Evolutionary conservation across 805 yeast genomes (phyloP).

Genomic region (Myxozyma lipomycoides): DNA sequence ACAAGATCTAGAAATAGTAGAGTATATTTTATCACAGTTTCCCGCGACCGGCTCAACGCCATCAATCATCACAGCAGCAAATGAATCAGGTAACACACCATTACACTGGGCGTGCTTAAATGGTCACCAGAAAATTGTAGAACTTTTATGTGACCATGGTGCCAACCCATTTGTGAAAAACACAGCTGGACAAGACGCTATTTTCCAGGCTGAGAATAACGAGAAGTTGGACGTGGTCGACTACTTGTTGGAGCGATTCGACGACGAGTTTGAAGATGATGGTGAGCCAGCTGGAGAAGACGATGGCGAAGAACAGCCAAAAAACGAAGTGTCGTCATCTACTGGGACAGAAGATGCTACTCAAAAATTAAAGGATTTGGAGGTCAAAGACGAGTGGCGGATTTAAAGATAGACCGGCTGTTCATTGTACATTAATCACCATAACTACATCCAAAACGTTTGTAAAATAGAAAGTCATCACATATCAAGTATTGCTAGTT

Average conservation of each 20-base stretch:
- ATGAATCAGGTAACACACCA: constrained; percentile 87
- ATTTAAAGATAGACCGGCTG: no score
- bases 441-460: no score
- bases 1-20: constrained; percentile 20
- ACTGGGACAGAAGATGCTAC: background rate
- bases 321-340: background rate
- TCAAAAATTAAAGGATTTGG: constrained; percentile 5
- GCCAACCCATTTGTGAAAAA: constrained; percentile 84
- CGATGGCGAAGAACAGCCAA: background rate
- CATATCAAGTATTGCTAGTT: background rate
- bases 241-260: constrained; percentile 67
- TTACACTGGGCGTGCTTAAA: constrained; percentile 94
- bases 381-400: constrained; percentile 4
- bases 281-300: constrained; percentile 34
- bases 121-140: constrained; percentile 72
- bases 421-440: background rate
- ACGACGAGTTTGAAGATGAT: constrained; percentile 53
- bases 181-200: constrained; percentile 70
- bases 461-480: no score
- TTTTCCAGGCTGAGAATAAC: constrained; percentile 83
- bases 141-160: constrained; percentile 65
- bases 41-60: background rate
- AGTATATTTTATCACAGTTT: constrained; percentile 14
- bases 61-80: constrained; percentile 48
- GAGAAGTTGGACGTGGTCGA: constrained; percentile 72